A percentile compares a stretch with the other conserved stretches of the same genome.
Evolutionary conservation across 768 basidiomycete species (phyloP).

Genomic region (Termitomyces sp.): DNA sequence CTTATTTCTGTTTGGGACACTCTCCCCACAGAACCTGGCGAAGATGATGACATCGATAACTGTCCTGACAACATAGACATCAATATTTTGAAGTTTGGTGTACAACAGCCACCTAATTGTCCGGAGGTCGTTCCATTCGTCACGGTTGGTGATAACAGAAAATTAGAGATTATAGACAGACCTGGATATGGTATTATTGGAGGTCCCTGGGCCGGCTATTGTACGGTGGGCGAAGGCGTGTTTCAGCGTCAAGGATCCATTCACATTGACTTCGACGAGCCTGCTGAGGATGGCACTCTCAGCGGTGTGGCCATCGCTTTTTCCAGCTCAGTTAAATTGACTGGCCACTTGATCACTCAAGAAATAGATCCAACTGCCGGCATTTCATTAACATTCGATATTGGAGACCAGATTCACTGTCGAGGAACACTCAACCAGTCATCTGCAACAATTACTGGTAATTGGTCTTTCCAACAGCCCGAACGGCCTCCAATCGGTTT

Average conservation of each 20-base stretch:
- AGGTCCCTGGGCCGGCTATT: constrained; percentile 4
- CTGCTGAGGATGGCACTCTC: neutral
- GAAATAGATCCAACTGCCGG: neutral
- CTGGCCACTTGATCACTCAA: neutral
- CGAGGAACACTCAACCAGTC: neutral
- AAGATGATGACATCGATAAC: neutral
- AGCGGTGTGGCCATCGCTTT: neutral
- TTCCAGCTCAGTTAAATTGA: neutral
- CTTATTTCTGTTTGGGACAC: neutral
- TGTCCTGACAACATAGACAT: neutral
- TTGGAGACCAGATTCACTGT: constrained; percentile 3
- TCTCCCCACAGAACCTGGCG: neutral
- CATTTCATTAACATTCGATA: neutral
- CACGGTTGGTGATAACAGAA: no score
- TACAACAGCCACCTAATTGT: neutral
- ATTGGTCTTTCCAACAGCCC: neutral
- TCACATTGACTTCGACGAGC: neutral
- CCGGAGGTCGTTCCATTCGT: neutral
- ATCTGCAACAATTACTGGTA: neutral
- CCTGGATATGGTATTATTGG: neutral
- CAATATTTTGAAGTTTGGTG: neutral
- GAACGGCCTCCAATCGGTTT: no score
- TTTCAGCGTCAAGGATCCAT: neutral
- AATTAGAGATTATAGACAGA: no score
- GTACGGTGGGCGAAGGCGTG: neutral